Evolutionary conservation across 2,329 filamentous ascomycete species (phyloP).

Genomic region (Exserohilum turcica): DNA sequence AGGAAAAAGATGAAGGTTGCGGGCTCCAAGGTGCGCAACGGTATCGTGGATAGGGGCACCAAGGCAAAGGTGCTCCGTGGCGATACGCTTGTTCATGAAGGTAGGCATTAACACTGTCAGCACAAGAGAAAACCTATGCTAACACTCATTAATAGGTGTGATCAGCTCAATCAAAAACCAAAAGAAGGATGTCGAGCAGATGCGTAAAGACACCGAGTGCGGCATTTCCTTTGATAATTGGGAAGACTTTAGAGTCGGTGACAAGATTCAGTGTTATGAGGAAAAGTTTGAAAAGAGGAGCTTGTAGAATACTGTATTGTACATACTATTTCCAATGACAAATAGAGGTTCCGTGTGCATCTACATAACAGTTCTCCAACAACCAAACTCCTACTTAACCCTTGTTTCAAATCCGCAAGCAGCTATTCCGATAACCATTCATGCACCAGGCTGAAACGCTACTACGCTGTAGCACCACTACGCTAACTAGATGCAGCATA

Average conservation of each 20-base stretch:
- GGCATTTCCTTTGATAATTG: conserved; percentile 84
- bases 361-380: too few species aligned
- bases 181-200: conserved; percentile 88
- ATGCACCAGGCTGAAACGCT: too few species aligned
- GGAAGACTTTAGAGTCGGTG: conserved; percentile 77
- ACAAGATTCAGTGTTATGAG: conserved; percentile 87
- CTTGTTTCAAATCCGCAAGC: too few species aligned
- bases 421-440: too few species aligned
- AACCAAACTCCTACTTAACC: too few species aligned
- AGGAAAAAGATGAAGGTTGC: conserved; percentile 76
- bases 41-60: conserved; percentile 66
- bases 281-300: conserved; percentile 73
- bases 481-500: too few species aligned
- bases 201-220: conserved; percentile 92
- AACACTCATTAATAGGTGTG: conserved; percentile 60
- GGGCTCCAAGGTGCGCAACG: conserved; percentile 86
- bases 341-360: too few species aligned
- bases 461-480: too few species aligned
- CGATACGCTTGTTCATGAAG: conserved; percentile 76
- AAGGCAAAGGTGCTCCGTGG: conserved; percentile 74
- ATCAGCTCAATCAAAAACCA: conserved; percentile 84
- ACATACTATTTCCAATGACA: too few species aligned
- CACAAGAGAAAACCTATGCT: neutral
- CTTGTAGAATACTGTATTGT: conserved; percentile 41
- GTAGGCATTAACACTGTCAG: conserved; percentile 59